Evolutionary conservation across 202 grass and related monocot species (phyloP), one percentile per base, ranked within the genome.

Genomic region (Elaeis oleifera): DNA sequence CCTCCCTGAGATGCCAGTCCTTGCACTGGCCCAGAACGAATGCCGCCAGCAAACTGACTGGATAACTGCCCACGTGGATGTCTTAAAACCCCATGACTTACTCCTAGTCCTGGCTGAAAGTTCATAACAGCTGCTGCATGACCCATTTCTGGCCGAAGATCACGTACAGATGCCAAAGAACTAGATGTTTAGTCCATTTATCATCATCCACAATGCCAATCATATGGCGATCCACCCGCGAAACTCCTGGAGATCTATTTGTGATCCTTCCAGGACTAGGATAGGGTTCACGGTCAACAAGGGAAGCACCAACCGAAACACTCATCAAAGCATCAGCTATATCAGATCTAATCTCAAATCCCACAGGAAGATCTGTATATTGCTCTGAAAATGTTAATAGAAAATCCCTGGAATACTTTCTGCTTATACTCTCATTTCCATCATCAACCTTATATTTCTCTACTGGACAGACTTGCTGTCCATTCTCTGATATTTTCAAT

Each of bases 381-480:
- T 84, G 83, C 0, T 78, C 63, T 18, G 67, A 29, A 39, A 99
- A 84, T 57, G 75, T 94, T 61, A 94, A 61, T 44, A 99, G 56
- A 72, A 99, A 94, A 79, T 99, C 95, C 19, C 95, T 87, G 0
- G 95, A 69, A 61, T 99, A 99, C 63, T 89, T 99, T 27, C 16
- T 69, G 19, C 57, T 61, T 4, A 54, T 74, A 58, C 51, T 51
- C 69, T 89, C 88, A 62, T 50, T 63, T 82, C 59, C 72, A 71
- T 78, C 73, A 51, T 69, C 63, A 27, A 77, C 72, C 24, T 64
- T 16, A 23, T 56, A 50, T 44, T 69, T 63, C 54, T 71, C 52
- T 26, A 44, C 13, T 20, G 18, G 66, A 69, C 53, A 75, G 50
- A 71, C 18, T 70, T 31, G 71, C 53, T 68, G 60, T 20, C 52